These are phyloP conservation scores for Fulvia fulva DNA, from an alignment of 2,329 filamentous ascomycete genomes.

Conservation along the genomic window DNA sequence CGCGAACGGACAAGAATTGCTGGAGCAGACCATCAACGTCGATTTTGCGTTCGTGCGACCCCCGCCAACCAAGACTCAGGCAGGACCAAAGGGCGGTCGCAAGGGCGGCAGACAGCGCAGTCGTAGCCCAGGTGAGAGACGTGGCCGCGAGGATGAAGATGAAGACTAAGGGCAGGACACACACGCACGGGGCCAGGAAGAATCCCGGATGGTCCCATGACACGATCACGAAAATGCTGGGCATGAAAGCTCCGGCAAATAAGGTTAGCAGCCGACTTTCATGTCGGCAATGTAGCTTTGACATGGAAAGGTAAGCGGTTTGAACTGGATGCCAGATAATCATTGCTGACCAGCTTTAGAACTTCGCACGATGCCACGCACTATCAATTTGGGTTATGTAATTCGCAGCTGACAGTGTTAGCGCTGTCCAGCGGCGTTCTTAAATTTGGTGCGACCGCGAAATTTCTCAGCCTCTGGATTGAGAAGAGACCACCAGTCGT, in stretches of 20 bases:
- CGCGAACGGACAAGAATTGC: conserved; percentile 70
- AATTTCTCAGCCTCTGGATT: too few relatives aligned
- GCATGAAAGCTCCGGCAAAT: neutral
- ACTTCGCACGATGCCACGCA: neutral
- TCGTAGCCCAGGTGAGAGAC: conserved; percentile 40
- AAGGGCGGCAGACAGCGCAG: conserved; percentile 39
- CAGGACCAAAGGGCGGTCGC: conserved; percentile 31
- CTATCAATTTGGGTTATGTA: neutral
- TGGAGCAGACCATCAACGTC: conserved; percentile 76
- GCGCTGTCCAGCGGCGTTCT: too few relatives aligned
- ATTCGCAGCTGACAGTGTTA: neutral
- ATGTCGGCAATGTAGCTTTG: conserved; percentile 1
- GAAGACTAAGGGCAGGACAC: conserved; percentile 12
- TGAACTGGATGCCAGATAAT: neutral
- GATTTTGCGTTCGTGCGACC: conserved; percentile 84
- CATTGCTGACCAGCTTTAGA: neutral
- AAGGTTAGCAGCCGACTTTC: neutral
- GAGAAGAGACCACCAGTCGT: too few relatives aligned
- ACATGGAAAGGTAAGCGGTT: neutral
- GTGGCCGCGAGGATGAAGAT: conserved; percentile 24
- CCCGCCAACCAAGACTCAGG: conserved; percentile 55
- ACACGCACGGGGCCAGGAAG: neutral
- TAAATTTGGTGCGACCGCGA: too few relatives aligned
- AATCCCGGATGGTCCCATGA: neutral
- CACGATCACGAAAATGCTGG: neutral